Evolutionary conservation across 75 land plant genomes (phyloP), one percentile per base, ranked within the genome.

Genomic region (Chamaecyparis obtusa): DNA sequence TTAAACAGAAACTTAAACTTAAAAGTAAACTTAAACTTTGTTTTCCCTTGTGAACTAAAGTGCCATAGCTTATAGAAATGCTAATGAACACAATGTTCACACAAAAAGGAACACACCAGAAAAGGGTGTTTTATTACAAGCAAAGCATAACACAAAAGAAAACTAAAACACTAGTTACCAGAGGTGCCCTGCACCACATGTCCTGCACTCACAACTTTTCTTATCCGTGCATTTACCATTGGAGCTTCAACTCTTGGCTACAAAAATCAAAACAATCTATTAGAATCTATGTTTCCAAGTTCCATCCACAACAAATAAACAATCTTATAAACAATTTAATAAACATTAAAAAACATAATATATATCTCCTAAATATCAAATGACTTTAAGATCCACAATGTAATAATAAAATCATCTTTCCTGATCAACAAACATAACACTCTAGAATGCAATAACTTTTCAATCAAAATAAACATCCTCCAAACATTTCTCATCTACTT

Each of bases 241-340:
- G 99, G 93, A 87, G 99, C 99, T 91, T 98, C 99, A 48, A 94
- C 90, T 88, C 99, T 94, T 87, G 98, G 94, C 99, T 98, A 88
- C 49, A 67, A 89, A 43, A 57, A 86, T 57, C 21, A 84, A 84
- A 84, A 55, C 17, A 1, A 54, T 33, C 37, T 33, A 74, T 74
- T 33, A 74, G 76, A 74, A 33, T 11, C 36, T 21, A 24, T 19
- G 8, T 64, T 64, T 64, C 24, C n/a, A 64, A 72, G 76, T 33
- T 72, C 36, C 36, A 9, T 32, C 76, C 36, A 11, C 76, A 72
- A 6, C n/a, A 67, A 4, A 67, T 67, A 30, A 71, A 71, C n/a
- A n/a, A n/a, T n/a, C n/a, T n/a, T n/a, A n/a, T n/a, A n/a, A n/a
- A n/a, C 32, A 30, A 72, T 72, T 72, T 32, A 72, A 11, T 32